phyloP scores from a whole-genome alignment of 1,284 basidiomycete species.

The Microbotryomycetes sp. region DNA sequence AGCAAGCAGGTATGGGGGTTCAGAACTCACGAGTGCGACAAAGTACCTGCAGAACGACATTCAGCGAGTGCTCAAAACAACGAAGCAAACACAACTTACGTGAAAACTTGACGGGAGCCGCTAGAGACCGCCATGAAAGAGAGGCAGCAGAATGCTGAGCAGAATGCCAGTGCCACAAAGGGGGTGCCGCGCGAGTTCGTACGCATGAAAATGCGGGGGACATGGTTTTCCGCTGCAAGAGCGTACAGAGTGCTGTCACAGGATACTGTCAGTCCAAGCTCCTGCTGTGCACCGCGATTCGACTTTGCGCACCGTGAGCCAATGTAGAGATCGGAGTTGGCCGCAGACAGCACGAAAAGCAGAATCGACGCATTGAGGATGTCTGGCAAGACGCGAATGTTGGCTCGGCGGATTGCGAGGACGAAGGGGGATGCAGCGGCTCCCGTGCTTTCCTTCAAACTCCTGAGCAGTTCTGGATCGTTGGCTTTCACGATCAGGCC shows the following conservation, averaged over 20 bases:
- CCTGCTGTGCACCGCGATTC: no score
- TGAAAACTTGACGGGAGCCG: not conserved
- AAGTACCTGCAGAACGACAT: constrained; percentile 60
- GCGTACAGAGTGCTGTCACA: constrained; percentile 75
- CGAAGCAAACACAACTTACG: constrained; percentile 37
- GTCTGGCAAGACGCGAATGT: constrained; percentile 60
- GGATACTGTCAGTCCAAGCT: constrained; percentile 49
- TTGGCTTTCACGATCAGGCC: constrained; percentile 60
- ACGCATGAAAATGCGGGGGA: constrained; percentile 49
- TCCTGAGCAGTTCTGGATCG: constrained; percentile 51
- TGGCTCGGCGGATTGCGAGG: constrained; percentile 70
- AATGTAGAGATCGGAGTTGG: constrained; percentile 70
- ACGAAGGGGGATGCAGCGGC: constrained; percentile 64
- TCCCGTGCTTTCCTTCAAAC: constrained; percentile 46
- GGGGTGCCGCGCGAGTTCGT: constrained; percentile 49
- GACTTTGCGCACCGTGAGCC: no score
- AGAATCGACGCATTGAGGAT: constrained; percentile 60
- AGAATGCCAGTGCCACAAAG: constrained; percentile 42
- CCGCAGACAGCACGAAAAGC: constrained; percentile 73
- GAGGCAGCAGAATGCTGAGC: constrained; percentile 38
- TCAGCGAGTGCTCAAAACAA: constrained; percentile 44
- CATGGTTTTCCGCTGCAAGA: constrained; percentile 62
- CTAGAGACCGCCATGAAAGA: constrained; percentile 36
- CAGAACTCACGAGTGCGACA: constrained; percentile 42
- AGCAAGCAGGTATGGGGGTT: no score